Percentiles rank a stretch among this genome's conserved stretches.
Evolutionary conservation across 441 rosid genomes (phyloP).

Genomic region (Populus trichocarpa): DNA sequence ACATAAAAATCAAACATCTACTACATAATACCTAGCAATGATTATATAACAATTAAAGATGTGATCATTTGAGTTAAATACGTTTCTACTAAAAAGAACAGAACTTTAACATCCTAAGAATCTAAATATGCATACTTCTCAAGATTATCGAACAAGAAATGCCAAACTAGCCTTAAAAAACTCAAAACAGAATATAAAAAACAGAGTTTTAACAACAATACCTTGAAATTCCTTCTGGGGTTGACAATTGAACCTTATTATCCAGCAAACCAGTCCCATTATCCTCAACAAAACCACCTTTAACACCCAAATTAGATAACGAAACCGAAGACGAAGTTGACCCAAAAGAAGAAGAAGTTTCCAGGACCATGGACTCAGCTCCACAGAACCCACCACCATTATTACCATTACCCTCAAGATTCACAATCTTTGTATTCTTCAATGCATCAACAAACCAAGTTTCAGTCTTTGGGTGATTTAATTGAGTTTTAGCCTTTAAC

Average conservation of each 20-base stretch:
- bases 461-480: constrained; percentile 64
- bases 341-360: constrained; percentile 72
- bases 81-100: neutral
- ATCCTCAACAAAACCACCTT: constrained; percentile 41
- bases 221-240: constrained; percentile 43
- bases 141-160: neutral
- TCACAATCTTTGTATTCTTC: constrained; percentile 54
- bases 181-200: neutral
- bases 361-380: constrained; percentile 62
- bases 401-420: constrained; percentile 25
- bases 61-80: neutral
- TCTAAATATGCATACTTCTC: neutral
- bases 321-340: constrained; percentile 73
- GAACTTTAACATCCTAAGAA: neutral
- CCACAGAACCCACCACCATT: constrained; percentile 31
- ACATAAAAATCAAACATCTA: neutral
- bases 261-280: constrained; percentile 24
- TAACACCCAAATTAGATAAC: constrained; percentile 50
- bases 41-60: neutral
- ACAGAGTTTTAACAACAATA: constrained; percentile 5
- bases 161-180: neutral
- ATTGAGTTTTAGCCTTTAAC: neutral
- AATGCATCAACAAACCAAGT: constrained; percentile 73
- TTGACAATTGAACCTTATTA: constrained; percentile 26
- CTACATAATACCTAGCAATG: neutral